Conservation (phyloP, 1,284 basidiomycete genomes). For the Cutaneotrichosporon mucoides region DNA sequence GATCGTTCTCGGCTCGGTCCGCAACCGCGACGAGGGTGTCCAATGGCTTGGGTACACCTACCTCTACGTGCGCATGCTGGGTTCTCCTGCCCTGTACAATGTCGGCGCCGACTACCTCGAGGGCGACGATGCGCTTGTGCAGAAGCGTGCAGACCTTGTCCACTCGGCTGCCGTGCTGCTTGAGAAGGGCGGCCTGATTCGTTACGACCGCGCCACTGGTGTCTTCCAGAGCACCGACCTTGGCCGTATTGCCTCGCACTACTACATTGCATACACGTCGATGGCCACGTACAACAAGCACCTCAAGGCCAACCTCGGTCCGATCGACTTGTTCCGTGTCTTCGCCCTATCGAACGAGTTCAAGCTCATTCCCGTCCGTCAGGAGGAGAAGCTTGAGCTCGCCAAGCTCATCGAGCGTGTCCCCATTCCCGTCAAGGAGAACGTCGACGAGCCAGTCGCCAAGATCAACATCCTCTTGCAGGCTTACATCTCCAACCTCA, state of each 20-base stretch:
- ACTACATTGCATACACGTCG: constrained; percentile 92
- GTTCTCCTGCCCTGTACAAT: constrained; percentile 81
- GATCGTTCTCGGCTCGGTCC: constrained; percentile 90
- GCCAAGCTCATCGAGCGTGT: constrained; percentile 91
- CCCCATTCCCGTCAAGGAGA: constrained; percentile 95
- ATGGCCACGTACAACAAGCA: constrained; percentile 98
- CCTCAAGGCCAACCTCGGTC: constrained; percentile 78
- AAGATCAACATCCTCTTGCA: constrained; percentile 98
- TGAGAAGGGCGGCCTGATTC: constrained; percentile 90
- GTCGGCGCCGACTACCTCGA: constrained; percentile 88
- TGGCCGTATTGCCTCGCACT: constrained; percentile 92
- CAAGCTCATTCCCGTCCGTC: constrained; percentile 81
- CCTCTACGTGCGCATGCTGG: constrained; percentile 94
- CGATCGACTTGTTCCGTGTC: constrained; percentile 89
- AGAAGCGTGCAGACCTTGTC: constrained; percentile 89
- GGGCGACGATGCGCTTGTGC: constrained; percentile 70
- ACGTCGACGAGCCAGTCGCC: constrained; percentile 90
- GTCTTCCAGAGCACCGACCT: constrained; percentile 87
- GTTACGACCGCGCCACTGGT: constrained; percentile 87
- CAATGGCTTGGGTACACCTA: constrained; percentile 97
- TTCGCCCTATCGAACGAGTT: constrained; percentile 98
- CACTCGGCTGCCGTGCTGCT: constrained; percentile 91
- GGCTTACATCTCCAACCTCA: constrained; percentile 90
- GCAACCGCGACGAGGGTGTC: constrained; percentile 95
- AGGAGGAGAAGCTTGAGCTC: constrained; percentile 83